phyloP scores from a whole-genome alignment of 2,329 filamentous ascomycete species.

The Fusarium buxicola region DNA sequence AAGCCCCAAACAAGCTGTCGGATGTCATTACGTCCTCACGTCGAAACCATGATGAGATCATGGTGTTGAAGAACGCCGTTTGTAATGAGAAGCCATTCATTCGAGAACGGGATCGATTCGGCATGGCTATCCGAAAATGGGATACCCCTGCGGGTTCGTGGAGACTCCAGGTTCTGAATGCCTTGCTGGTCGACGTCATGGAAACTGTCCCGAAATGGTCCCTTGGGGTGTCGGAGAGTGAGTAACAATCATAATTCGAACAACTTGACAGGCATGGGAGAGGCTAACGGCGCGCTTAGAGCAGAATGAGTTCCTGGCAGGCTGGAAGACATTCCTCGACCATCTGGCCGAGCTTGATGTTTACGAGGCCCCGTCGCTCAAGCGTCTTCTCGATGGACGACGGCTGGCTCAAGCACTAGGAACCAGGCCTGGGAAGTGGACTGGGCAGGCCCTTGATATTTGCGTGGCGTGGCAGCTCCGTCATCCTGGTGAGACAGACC shows the following conservation, averaged over 20 bases:
- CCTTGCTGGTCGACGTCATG: slow-evolving; percentile 73
- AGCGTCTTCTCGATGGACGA: slow-evolving; percentile 79
- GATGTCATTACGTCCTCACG: slow-evolving; percentile 75
- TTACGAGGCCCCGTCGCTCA: slow-evolving; percentile 68
- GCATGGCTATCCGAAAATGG: slow-evolving; percentile 81
- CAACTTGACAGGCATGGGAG: slow-evolving; percentile 1
- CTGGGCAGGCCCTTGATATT: slow-evolving; percentile 80
- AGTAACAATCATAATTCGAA: slow-evolving; percentile 45
- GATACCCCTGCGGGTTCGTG: slow-evolving; percentile 72
- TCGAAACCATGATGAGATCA: slow-evolving; percentile 72
- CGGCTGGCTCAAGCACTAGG: slow-evolving; percentile 76
- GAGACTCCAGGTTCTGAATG: slow-evolving; percentile 76
- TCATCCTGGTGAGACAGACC: slow-evolving; percentile 75
- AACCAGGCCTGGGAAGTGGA: slow-evolving; percentile 84
- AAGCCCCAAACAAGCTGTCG: slow-evolving; percentile 79
- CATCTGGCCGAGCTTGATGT: slow-evolving; percentile 66
- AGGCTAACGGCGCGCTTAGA: slow-evolving; percentile 48
- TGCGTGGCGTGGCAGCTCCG: slow-evolving; percentile 91
- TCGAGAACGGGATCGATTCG: slow-evolving; percentile 71
- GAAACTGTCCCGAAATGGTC: slow-evolving; percentile 52
- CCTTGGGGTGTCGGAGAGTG: slow-evolving; percentile 49
- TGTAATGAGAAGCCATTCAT: slow-evolving; percentile 58
- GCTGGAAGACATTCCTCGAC: slow-evolving; percentile 68
- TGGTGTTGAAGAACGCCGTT: slow-evolving; percentile 67
- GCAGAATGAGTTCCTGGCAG: slow-evolving; percentile 58